Evolutionary conservation across 495 filamentous ascomycete species (phyloP), one percentile per base, ranked within the genome.

Genomic region (Penicillium salamii): DNA sequence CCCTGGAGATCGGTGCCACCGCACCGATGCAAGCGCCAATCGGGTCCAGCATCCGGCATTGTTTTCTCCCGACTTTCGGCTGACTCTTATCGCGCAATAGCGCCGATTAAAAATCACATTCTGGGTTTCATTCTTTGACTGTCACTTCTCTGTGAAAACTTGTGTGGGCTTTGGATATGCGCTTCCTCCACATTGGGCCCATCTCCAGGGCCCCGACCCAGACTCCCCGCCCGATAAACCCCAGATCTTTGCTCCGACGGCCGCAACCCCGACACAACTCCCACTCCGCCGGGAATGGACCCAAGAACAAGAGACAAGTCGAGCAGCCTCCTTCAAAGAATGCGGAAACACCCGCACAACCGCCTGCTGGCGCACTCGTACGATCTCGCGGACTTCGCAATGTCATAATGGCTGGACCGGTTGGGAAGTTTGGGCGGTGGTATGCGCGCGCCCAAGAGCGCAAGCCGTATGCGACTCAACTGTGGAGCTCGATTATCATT

Each of bases 401-500:
- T 47, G 71, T 80, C 1, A 81, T 91, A 44, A 70, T 80, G 54
- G 83, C 83, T 7, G 52, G 70, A 13, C 71, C 72, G 11, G 14
- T 70, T 15, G 72, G 72, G 18, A 61, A 45, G 31, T 41, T 74
- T n/a, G 72, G 68, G 15, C 46, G 66, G 26, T 65, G 66, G 48
- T 97, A 93, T 58, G 83, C 78, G 11, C 77, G 85, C 21, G 77
- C 78, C 12, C 89, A 93, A 66, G 72, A 77, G 28, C 78, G 77
- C 38, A 65, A 86, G 48, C 91, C 91, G 6, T 89, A 87, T 61
- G 65, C 76, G 7, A 95, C 89, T 3, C 91, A 97, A 70, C 60
- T 95, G 52, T 71, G 72, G 51, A 90, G 81, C 53, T 80, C 87
- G 35, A 66, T 96, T 26, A 73, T 88, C 12, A 87, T 96, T 41